Evolutionary conservation across 2,329 filamentous ascomycete genomes (phyloP), one percentile per base, ranked within the genome.

Genomic region (Ophiobolus disseminans): DNA sequence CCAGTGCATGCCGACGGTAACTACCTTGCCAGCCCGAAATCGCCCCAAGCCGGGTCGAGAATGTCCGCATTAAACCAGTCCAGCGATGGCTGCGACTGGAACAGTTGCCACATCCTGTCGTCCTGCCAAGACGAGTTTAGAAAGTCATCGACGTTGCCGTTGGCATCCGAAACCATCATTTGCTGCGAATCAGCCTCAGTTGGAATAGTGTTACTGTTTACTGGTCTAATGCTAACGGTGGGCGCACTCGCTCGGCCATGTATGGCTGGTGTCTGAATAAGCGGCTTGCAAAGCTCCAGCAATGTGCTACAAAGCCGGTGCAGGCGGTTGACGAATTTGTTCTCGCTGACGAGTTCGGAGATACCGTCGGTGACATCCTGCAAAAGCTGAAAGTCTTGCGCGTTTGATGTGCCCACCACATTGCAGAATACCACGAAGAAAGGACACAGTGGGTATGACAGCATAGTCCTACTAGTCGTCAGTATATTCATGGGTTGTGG

Each of bases 391-490:
- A 66, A 72, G 35, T 72, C 68, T 20, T 35, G 44, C 4, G 44
- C 48, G 35, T 70, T 60, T 10, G 65, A 70, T 2, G 69, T 71
- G 11, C 66, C 68, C n/a, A 71, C 68, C 1, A 72, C 66, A 32
- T 72, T 70, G 54, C 69, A 72, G 43, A 72, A 72, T 20, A 72
- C 59, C 11, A 71, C 67, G 42, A 69, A 72, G 54, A 70, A 72
- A 1, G 69, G 68, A 23, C 61, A 65, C 2, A 72, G 51, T 4
- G 69, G 66, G 31, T 69, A 69, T 8, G 67, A 70, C 9, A 71
- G 62, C 36, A 70, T 63, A 1, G 63, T 69, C 69, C 69, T 70
- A 11, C 7, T 3, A 1, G n/a, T 4, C 7, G 8, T 68, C 32
- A 67, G 55, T 40, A 22, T 26, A 5, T 2, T 19, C 5, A 14